Conservation (phyloP, 1,139 yeast species). For the Zygosaccharomyces pseudobailii region DNA sequence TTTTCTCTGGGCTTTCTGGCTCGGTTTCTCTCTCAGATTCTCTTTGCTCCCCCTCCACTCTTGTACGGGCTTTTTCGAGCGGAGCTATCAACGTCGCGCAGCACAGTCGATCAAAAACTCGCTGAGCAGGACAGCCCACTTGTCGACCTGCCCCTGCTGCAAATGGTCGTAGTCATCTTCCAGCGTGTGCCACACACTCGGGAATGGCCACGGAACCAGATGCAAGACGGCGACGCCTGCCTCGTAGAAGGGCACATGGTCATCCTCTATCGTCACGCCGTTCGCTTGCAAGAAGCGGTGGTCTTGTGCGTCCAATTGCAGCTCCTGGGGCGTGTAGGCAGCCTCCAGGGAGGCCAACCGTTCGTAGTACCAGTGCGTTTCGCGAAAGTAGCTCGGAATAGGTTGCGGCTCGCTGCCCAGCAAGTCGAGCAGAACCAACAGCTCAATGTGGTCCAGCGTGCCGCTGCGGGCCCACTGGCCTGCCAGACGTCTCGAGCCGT, state of each 20-base stretch:
- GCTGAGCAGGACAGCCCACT: constrained; percentile 29
- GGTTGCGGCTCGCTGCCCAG: constrained; percentile 38
- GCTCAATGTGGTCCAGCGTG: constrained; percentile 33
- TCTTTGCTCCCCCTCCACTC: neutral
- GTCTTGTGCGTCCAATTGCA: constrained; percentile 18
- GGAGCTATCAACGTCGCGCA: neutral
- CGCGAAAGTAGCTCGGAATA: constrained; percentile 45
- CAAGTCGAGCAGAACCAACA: constrained; percentile 46
- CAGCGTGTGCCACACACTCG: constrained; percentile 47
- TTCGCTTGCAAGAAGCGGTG: constrained; percentile 17
- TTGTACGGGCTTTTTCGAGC: neutral
- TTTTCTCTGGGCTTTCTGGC: neutral
- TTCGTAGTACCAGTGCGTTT: constrained; percentile 39
- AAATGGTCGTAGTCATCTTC: constrained; percentile 33
- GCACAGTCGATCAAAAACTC: constrained; percentile 14
- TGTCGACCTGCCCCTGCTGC: constrained; percentile 24
- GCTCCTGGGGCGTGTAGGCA: constrained; percentile 8
- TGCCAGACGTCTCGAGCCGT: constrained; percentile 52
- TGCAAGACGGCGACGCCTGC: constrained; percentile 47
- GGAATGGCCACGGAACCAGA: constrained; percentile 48
- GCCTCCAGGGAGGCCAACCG: constrained; percentile 35
- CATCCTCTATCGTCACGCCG: constrained; percentile 44
- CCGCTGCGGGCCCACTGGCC: constrained; percentile 34
- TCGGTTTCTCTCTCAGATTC: neutral
- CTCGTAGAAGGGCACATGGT: constrained; percentile 47